A percentile compares a stretch with the other conserved stretches of the same genome.
phyloP scores from a whole-genome alignment of 2,329 filamentous ascomycete species.

The Coniochaeta prunicola region DNA sequence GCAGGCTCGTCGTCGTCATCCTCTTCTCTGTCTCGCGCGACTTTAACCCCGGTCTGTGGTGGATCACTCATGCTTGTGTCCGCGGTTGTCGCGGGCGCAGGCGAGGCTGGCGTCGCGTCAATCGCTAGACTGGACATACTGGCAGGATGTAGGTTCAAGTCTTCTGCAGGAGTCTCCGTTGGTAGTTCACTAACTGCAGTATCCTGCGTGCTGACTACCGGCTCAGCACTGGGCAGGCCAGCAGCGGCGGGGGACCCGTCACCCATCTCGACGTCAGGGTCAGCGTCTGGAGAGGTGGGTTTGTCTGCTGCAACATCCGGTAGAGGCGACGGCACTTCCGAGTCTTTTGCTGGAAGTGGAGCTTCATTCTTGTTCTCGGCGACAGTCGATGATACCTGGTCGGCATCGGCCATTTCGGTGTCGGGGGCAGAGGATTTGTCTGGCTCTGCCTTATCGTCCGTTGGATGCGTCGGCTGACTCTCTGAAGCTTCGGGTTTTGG shows the following conservation, averaged over 20 bases:
- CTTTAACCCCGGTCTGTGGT: conserved; percentile 44
- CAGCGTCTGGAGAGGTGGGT: neutral
- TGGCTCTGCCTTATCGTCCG: neutral
- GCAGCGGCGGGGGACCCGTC: conserved; percentile 7
- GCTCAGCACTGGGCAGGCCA: conserved; percentile 1
- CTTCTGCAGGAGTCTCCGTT: conserved; percentile 18
- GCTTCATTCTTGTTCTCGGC: conserved; percentile 5
- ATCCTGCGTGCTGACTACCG: conserved; percentile 15
- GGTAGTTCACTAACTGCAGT: conserved; percentile 13
- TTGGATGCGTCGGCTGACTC: neutral
- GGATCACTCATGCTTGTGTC: conserved; percentile 35
- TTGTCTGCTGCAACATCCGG: neutral
- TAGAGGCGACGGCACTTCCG: neutral
- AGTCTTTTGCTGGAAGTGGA: neutral
- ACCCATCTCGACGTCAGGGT: conserved; percentile 15
- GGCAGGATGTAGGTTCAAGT: conserved; percentile 26
- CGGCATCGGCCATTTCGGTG: conserved; percentile 22
- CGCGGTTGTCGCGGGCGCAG: conserved; percentile 18
- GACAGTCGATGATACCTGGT: conserved; percentile 9
- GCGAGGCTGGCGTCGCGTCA: conserved; percentile 24
- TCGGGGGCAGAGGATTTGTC: neutral
- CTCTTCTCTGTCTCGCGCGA: conserved; percentile 70
- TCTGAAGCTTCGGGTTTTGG: conserved; percentile 10
- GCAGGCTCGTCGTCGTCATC: conserved; percentile 60
- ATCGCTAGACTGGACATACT: conserved; percentile 31